Conservation (phyloP, 495 filamentous ascomycete genomes). For the Penicillium bovifimosum region DNA sequence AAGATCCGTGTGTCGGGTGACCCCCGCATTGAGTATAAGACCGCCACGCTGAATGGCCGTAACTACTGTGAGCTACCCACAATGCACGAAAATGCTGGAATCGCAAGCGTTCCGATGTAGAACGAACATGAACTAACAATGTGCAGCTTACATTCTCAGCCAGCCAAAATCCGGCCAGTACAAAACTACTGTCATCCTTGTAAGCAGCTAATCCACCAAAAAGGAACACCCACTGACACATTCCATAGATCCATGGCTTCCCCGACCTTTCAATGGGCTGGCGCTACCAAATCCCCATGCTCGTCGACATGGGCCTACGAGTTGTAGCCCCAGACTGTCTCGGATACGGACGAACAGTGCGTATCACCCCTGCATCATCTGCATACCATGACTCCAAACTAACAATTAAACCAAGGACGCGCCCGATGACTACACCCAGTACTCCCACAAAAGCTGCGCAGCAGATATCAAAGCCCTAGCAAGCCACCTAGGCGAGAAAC, state of each 20-base stretch:
- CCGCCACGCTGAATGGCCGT: constrained; percentile 54
- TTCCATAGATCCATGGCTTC: constrained; percentile 54
- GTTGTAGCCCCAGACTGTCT: constrained; percentile 77
- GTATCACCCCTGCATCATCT: background rate
- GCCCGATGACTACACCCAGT: constrained; percentile 49
- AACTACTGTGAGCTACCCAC: constrained; percentile 49
- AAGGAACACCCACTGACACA: background rate
- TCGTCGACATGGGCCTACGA: constrained; percentile 60
- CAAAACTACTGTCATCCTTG: constrained; percentile 61
- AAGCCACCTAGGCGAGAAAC: constrained; percentile 48
- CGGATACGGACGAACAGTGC: constrained; percentile 71
- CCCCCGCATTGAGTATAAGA: constrained; percentile 56
- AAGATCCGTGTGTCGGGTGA: constrained; percentile 58
- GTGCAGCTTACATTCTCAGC: constrained; percentile 54
- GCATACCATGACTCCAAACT: background rate
- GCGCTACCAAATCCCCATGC: constrained; percentile 76
- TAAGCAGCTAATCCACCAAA: constrained; percentile 20
- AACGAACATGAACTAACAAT: background rate
- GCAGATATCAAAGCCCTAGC: constrained; percentile 66
- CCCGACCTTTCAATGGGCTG: constrained; percentile 68
- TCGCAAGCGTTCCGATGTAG: background rate
- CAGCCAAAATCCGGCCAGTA: constrained; percentile 49
- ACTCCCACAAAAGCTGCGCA: constrained; percentile 63
- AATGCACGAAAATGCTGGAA: background rate
- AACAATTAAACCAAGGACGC: constrained; percentile 47